Evolutionary conservation across 2,329 filamentous ascomycete genomes (phyloP), one percentile per base, ranked within the genome.

Genomic region (Blumeria graminis): DNA sequence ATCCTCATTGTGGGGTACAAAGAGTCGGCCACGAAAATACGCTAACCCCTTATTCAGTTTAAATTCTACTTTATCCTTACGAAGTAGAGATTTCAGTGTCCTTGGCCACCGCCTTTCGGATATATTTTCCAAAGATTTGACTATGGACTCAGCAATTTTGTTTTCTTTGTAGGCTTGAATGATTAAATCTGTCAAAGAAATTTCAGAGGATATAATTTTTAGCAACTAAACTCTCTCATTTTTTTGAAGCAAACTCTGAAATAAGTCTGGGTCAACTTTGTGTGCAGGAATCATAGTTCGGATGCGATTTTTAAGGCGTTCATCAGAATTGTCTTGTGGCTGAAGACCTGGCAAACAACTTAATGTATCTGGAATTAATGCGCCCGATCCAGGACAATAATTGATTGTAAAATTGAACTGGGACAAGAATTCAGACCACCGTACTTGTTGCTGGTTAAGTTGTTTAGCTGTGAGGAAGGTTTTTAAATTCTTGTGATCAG

Each of bases 251-350:
- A 46, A 18, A 46, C 11, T 46, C 33, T 51, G 18, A 13, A 51
- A 28, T 13, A 51, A 32, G 28, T 51, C 33, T n/a, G 6, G 46
- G n/a, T 51, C 46, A 32, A 34, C 4, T 18, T 51, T 51, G 22
- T 51, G 22, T 32, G 28, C 10, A 34, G 28, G 46, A 32, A 51
- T 51, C 18, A 33, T 51, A 11, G 11, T 51, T 3, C 18, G 46
- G 46, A 51, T 7, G 6, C 46, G 18, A 32, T 34, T 9, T 34
- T 51, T 32, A 54, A 59, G 55, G 11, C 58, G 32, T 22, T 53
- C 54, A 36, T 57, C 50, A 35, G 28, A 39, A 3, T 54, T 41
- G 35, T 57, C 56, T 38, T 48, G 54, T 8, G 53, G 46, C 28
- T 32, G 8, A 51, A 51, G 46, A 32, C 46, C 46, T 34, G 46